Evolutionary conservation across 192 early-diverging fungal genomes (phyloP), one percentile per base, ranked within the genome.

Genomic region (Pilobolus umbonatus): DNA sequence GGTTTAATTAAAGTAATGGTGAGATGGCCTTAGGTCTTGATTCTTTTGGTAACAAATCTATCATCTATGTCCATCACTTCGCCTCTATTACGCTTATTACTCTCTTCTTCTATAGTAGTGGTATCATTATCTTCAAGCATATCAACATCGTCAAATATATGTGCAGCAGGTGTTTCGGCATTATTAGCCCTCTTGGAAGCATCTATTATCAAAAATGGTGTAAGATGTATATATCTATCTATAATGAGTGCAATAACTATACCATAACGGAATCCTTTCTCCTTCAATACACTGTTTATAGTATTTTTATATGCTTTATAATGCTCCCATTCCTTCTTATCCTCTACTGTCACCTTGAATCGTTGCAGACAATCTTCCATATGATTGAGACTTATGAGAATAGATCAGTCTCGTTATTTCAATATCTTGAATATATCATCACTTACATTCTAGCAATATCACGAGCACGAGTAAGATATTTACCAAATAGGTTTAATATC

Each of bases 371-470:
- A 57, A 4, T 60, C 31, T 26, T 75, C 55, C n/a, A 79, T 49
- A 22, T 75, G 47, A 25, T 72, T 63, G 36, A 62, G 67, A 28
- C 78, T 80, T 42, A 30, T 12, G 12, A 29, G 38, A 40, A 17
- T 24, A 42, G 47, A 21, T 55, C 10, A 22, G 31, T 31, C 47
- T 38, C 4, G 21, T 26, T 19, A 35, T 42, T 40, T n/a, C 31
- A 54, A 61, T 22, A 35, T 10, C 43, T 38, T 39, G 36, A 19
- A 35, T 0, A 55, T 10, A 60, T 5, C 14, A 57, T 5, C 4
- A 57, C 73, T 77, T 72, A 77, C 75, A 79, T 69, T 17, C 57
- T 55, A 1, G 63, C 57, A 11, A 69, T 68, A 64, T 75, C 73
- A 49, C 44, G 26, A 12, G 59, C 54, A 17, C 65, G 43, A 0